Base-by-base conservation (phyloP, 805 yeast genomes). In the Cephaloascus albidus region DNA sequence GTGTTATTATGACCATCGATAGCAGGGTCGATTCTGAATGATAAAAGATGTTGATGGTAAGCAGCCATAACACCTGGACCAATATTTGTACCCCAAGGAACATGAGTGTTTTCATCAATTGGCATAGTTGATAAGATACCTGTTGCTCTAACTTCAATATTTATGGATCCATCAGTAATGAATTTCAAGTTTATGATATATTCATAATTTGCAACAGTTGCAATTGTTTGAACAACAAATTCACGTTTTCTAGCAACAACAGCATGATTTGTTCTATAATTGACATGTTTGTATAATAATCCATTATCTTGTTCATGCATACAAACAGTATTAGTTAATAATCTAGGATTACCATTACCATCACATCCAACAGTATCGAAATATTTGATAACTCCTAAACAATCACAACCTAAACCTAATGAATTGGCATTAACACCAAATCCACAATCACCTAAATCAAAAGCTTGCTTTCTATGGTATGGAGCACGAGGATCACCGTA, bases 91-190 rank as follows among this genome's bases (percentile, higher is more conserved):
- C 88, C 89, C 74, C 76, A 74, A 46, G 83, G 83, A 44, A 81
- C 84, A 40, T 63, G 70, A 44, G 70, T 72, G 53, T 72, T 78
- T 47, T 74, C 78, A 46, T 84, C 89, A 47, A 82, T 77, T 50
- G 88, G 87, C 82, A 80, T 82, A 43, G 94, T 84, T 28, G 90
- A 83, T 48, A 84, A 69, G 53, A 84, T 84, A 70, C 94, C 94
- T 42, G 94, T 84, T 44, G 93, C 93, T 64, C 90, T 74, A 43
- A 81, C 81, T 58, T 85, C 87, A 44, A 84, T 78, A 47, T 78
- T 78, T 50, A 84, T 78, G 40, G 81, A 78, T 52, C 89, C 94
- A 48, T 81, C 87, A 60, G 77, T 86, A 51, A 78, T 84, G 52
- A 84, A 78, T 54, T 81, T 74, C 55, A 78, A 64, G 62, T 82